Base-by-base conservation (phyloP, 257 asterid genomes). In the Datura wrightii region DNA sequence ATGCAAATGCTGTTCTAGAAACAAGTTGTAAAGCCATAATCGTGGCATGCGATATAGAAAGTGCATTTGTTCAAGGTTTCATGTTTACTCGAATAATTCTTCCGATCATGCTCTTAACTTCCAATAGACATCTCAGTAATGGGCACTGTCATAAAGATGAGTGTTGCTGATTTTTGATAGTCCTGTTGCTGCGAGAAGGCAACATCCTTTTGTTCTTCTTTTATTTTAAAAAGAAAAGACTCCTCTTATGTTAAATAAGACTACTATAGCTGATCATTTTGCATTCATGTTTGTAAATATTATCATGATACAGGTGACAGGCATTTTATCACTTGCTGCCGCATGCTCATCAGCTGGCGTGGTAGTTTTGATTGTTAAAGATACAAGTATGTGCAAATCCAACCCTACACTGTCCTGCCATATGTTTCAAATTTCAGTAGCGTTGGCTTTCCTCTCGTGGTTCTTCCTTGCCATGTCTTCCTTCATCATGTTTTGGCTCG, bases 271-370 rank as follows among this genome's bases (percentile, higher is more conserved):
- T 70, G 31, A 42, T 70, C 55, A 7, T 71, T 71, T 71, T 42
- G 39, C n/a, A 71, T 44, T 44, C 10, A 44, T 71, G 39, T 71
- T 24, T 71, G 39, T 71, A 42, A 42, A 18, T 70, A 42, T 70
- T 41, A 70, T 70, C 55, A 31, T 59, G 71, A 79, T 88, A 90
- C 92, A 95, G 99, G 98, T 94, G 79, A 95, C 97, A 3, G 91
- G 97, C 9, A 91, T 94, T 79, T 91, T 95, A 69, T 93, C 98
- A 36, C 96, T 95, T 15, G 98, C 97, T 53, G 98, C 97, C 56
- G 97, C 97, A 36, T 88, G 96, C 88, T 94, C 99, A n/a, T 95
- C 99, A 36, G 97, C 96, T 13, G 99, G 98, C 14, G 99, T 95
- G 72, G 84, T 88, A 79, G 91, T 94, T 67, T 95, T 95, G 59